Evolutionary conservation across 495 filamentous ascomycete genomes (phyloP).

Genomic region (Penicillium longicatenatum): DNA sequence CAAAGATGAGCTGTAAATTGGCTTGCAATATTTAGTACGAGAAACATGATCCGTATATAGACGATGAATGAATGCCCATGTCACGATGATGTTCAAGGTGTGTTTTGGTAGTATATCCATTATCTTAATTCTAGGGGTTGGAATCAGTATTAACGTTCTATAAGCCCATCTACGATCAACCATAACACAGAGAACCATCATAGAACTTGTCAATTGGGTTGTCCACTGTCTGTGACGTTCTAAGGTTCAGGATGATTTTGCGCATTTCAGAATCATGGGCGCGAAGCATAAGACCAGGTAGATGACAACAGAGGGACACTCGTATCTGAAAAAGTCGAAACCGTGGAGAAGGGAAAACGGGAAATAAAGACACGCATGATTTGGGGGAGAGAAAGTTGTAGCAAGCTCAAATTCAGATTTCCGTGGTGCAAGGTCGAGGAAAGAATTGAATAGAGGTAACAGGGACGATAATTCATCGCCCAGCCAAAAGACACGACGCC

Average conservation of each 20-base stretch:
- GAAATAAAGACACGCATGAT: conserved; percentile 10
- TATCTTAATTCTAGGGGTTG: not conserved
- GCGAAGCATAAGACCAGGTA: conserved; percentile 9
- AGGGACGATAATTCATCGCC: conserved; percentile 33
- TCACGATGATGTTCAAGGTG: not conserved
- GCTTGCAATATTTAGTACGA: conserved; percentile 16
- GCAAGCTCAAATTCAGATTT: conserved; percentile 22
- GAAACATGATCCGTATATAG: conserved; percentile 18
- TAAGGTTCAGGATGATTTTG: conserved; percentile 19
- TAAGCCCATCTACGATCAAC: not conserved
- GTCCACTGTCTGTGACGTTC: conserved; percentile 21
- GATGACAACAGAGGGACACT: conserved; percentile 11
- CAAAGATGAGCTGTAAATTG: conserved; percentile 48
- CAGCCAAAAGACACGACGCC: conserved; percentile 48
- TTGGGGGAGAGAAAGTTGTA: conserved; percentile 18
- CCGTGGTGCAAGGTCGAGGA: conserved; percentile 8
- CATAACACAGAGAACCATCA: conserved; percentile 7
- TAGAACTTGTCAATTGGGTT: conserved; percentile 20
- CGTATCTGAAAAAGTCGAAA: conserved; percentile 7
- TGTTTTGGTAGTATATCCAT: not conserved
- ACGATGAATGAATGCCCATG: conserved; percentile 14
- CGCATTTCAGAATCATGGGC: conserved; percentile 8
- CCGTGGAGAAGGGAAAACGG: not conserved
- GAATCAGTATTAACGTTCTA: not conserved
- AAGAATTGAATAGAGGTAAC: conserved; percentile 14